Conservation (phyloP, 2,329 filamentous ascomycete species). For the Cercospora brassicicola region DNA sequence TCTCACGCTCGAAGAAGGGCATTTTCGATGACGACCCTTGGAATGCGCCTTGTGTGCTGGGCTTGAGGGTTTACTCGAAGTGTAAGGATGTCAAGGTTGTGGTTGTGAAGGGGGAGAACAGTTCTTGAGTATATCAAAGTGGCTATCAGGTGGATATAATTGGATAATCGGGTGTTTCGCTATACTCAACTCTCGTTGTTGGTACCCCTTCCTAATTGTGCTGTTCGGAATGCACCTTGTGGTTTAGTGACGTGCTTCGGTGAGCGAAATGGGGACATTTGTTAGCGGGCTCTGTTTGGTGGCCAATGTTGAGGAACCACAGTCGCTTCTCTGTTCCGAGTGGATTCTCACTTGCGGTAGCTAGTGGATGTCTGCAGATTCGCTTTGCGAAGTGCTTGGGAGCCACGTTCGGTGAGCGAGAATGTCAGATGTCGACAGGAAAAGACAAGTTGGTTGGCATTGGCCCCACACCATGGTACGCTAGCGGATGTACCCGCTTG, state of each 20-base stretch:
- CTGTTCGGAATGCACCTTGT: not conserved
- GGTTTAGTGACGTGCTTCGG: not conserved
- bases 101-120: conserved; percentile 50
- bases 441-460: not conserved
- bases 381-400: not conserved
- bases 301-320: not conserved
- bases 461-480: not conserved
- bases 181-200: not conserved
- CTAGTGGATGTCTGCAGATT: not conserved
- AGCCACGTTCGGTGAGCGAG: not conserved
- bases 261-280: not conserved
- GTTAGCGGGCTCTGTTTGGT: not conserved
- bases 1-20: conserved; percentile 38
- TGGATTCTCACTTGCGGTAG: not conserved
- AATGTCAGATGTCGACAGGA: not conserved
- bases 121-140: conserved; percentile 17
- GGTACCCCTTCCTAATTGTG: not conserved
- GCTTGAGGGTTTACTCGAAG: conserved; percentile 56
- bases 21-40: conserved; percentile 55
- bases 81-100: conserved; percentile 55
- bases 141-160: not conserved
- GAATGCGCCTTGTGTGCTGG: conserved; percentile 63
- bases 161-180: not conserved
- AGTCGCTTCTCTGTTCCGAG: not conserved
- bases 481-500: not conserved